These are phyloP conservation scores for Protomyces arabidopsidicola DNA, from an alignment of 1,139 yeast species.

Conservation along the genomic window DNA sequence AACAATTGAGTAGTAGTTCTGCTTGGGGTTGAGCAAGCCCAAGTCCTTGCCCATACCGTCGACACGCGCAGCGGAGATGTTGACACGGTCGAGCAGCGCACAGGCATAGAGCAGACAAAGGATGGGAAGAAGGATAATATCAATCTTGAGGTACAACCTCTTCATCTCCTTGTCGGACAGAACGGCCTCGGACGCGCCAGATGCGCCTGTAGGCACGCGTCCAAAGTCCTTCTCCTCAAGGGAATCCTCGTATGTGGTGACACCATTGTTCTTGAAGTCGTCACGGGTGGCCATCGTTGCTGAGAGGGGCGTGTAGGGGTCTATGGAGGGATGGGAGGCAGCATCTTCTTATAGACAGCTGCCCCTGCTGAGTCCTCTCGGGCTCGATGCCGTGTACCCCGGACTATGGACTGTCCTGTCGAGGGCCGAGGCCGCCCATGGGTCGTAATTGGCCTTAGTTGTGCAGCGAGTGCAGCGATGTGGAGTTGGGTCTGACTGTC, in stretches of 20 bases:
- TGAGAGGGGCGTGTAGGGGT: neutral
- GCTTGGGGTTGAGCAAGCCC: slow-evolving; percentile 42
- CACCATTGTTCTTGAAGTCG: neutral
- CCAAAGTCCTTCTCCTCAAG: slow-evolving; percentile 1
- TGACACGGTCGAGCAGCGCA: slow-evolving; percentile 58
- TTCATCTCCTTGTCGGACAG: slow-evolving; percentile 19
- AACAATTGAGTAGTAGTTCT: slow-evolving; percentile 50
- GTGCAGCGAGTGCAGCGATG: too few species aligned
- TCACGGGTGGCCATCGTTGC: neutral
- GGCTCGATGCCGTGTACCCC: too few species aligned
- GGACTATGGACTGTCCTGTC: too few species aligned
- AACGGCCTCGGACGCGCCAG: slow-evolving; percentile 14
- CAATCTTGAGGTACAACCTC: slow-evolving; percentile 47
- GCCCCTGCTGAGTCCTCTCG: too few species aligned
- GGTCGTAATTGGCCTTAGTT: too few species aligned
- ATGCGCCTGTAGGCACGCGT: neutral
- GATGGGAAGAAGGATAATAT: slow-evolving; percentile 53
- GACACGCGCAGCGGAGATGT: slow-evolving; percentile 58
- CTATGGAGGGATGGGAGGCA: neutral
- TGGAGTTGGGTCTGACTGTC: too few species aligned
- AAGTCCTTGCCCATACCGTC: slow-evolving; percentile 51
- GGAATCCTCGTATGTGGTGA: neutral
- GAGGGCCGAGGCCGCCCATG: too few species aligned
- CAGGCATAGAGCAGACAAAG: slow-evolving; percentile 54
- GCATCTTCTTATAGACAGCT: neutral